Conservation (phyloP, 805 yeast genomes). For the Saturnispora mendoncae region DNA sequence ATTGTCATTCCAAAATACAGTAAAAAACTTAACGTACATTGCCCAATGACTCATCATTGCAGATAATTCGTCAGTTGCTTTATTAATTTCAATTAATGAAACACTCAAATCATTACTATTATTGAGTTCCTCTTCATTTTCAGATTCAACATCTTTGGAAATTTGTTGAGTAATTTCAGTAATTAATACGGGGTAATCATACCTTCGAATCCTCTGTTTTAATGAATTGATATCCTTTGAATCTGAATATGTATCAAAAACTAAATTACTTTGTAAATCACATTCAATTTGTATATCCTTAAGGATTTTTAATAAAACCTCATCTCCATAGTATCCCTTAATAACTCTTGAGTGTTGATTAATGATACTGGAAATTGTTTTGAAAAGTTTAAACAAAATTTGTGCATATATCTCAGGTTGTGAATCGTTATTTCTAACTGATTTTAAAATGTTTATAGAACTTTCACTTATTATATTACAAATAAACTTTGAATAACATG, state of each 20-base stretch:
- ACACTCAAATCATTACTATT: conserved; percentile 19
- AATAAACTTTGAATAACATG: conserved; percentile 76
- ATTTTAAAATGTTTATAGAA: conserved; percentile 55
- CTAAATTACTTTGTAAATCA: conserved; percentile 86
- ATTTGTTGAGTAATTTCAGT: conserved; percentile 26
- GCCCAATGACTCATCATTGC: conserved; percentile 82
- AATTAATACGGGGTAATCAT: conserved; percentile 43
- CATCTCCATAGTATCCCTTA: conserved; percentile 57
- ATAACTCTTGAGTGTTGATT: conserved; percentile 82
- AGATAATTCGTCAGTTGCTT: conserved; percentile 58
- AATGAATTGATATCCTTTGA: conserved; percentile 49
- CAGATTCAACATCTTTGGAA: conserved; percentile 22
- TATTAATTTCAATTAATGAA: conserved; percentile 59
- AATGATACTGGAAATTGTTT: conserved; percentile 74
- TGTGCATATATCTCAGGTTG: conserved; percentile 49
- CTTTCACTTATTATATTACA: conserved; percentile 78
- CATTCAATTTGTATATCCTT: conserved; percentile 75
- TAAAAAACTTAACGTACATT: conserved; percentile 63
- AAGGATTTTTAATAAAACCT: conserved; percentile 57
- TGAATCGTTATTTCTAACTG: conserved; percentile 29
- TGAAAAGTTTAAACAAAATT: conserved; percentile 61
- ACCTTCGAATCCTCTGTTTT: conserved; percentile 45
- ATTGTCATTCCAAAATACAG: conserved; percentile 52
- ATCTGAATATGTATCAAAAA: conserved; percentile 80
- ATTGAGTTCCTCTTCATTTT: conserved; percentile 14